phyloP scores from a whole-genome alignment of 1,139 yeast genomes.

The Kurtzmaniella natalensis region DNA sequence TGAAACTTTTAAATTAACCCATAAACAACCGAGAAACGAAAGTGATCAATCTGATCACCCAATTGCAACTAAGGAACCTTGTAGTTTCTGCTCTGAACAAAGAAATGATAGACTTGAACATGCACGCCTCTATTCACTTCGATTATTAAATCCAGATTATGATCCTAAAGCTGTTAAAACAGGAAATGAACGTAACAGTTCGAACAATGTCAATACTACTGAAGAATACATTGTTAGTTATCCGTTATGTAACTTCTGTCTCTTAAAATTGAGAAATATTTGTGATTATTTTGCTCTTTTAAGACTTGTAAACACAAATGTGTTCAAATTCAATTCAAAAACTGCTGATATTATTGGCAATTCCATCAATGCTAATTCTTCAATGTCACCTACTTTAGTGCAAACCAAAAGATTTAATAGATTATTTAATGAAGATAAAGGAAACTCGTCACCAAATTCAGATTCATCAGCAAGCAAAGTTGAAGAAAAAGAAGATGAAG shows the following conservation, averaged over 20 bases:
- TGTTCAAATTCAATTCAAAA: conserved; percentile 29
- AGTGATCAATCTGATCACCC: conserved; percentile 35
- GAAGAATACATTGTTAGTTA: conserved; percentile 39
- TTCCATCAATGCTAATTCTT: neutral
- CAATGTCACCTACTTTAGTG: conserved; percentile 3
- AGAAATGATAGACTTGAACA: conserved; percentile 69
- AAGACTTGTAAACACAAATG: conserved; percentile 54
- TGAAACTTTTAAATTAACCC: conserved; percentile 52
- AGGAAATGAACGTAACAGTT: conserved; percentile 8
- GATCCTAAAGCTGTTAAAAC: conserved; percentile 8
- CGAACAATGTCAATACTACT: conserved; percentile 7
- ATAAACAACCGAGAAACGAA: conserved; percentile 12
- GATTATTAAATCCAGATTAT: conserved; percentile 28
- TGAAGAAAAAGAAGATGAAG: conserved; percentile 6
- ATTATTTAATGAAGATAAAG: conserved; percentile 2
- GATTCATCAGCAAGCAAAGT: conserved; percentile 1
- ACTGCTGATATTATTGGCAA: neutral
- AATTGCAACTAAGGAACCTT: conserved; percentile 68
- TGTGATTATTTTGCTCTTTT: conserved; percentile 77
- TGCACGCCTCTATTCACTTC: conserved; percentile 70
- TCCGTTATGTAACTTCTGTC: conserved; percentile 83
- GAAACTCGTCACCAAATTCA: neutral
- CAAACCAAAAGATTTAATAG: conserved; percentile 7
- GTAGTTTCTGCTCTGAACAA: conserved; percentile 79
- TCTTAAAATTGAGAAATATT: conserved; percentile 70